A percentile compares a stretch with the other conserved stretches of the same genome.
Evolutionary conservation across 2,329 filamentous ascomycete species (phyloP).

Genomic region (Podosphaera fusca): DNA sequence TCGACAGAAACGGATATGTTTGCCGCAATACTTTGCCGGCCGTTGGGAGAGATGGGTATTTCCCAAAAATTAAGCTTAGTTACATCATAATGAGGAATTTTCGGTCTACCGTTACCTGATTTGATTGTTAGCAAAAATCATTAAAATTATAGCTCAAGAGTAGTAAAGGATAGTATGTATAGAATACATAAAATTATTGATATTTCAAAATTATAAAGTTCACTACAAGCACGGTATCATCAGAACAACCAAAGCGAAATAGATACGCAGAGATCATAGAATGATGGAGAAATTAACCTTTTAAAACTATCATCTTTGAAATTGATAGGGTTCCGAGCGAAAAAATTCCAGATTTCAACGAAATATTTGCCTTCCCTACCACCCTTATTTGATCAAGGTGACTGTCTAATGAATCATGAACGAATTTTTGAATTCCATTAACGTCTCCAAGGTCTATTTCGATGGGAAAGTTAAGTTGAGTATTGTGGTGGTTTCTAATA

Average conservation of each 20-base stretch:
- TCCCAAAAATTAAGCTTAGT: conserved; percentile 62
- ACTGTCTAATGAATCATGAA: conserved; percentile 73
- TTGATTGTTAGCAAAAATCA: conserved; percentile 8
- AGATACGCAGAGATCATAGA: conserved; percentile 37
- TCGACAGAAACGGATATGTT: conserved; percentile 50
- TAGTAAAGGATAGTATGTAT: not conserved
- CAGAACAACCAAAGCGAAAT: conserved; percentile 11
- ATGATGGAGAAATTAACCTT: conserved; percentile 56
- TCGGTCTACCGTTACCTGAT: conserved; percentile 44
- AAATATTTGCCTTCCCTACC: conserved; percentile 48
- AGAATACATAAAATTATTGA: not conserved
- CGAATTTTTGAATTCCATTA: conserved; percentile 54
- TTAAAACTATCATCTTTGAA: conserved; percentile 51
- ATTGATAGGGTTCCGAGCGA: conserved; percentile 56
- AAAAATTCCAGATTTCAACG: conserved; percentile 57
- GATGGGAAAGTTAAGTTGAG: conserved; percentile 54
- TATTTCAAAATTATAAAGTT: not conserved
- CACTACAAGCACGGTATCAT: conserved; percentile 5
- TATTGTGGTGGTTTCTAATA: conserved; percentile 56
- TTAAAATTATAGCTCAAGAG: not conserved
- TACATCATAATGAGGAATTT: conserved; percentile 63
- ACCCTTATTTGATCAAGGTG: conserved; percentile 48
- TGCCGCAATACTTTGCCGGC: conserved; percentile 43
- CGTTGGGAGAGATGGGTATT: conserved; percentile 26
- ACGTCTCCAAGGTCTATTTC: conserved; percentile 55